A percentile compares a stretch with the other conserved stretches of the same genome.
Conservation (phyloP, 129 eudicot species). For the Solidago caesia region DNA sequence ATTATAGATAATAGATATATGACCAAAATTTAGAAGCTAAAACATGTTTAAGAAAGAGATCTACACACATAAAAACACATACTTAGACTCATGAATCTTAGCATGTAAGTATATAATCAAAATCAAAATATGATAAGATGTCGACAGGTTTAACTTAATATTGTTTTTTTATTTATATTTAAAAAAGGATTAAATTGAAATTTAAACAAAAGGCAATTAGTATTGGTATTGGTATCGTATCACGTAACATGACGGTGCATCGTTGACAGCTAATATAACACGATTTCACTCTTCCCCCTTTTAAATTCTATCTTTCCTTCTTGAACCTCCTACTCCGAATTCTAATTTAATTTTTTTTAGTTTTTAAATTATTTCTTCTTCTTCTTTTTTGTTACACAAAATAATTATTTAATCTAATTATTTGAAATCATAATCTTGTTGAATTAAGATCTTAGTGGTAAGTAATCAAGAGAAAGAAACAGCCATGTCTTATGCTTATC, state of each 20-base stretch:
- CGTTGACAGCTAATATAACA: conserved; percentile 30
- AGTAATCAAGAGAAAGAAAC: neutral
- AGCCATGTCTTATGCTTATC: conserved; percentile 84
- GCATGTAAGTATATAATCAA: too few species aligned
- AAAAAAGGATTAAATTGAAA: too few species aligned
- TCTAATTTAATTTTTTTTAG: neutral
- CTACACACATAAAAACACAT: too few species aligned
- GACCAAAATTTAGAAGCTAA: too few species aligned
- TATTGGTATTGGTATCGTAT: neutral
- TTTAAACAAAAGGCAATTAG: too few species aligned
- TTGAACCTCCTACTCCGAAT: conserved; percentile 7
- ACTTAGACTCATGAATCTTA: too few species aligned
- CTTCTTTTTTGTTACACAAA: neutral
- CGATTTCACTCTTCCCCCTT: neutral
- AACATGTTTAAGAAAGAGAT: too few species aligned
- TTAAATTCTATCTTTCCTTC: neutral
- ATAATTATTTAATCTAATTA: neutral
- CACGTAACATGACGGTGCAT: conserved; percentile 36
- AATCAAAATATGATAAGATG: too few species aligned
- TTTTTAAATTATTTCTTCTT: neutral
- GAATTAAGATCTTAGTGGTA: conserved; percentile 19
- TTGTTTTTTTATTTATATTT: too few species aligned
- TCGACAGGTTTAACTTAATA: too few species aligned
- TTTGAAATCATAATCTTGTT: neutral
- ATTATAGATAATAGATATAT: too few species aligned